phyloP scores from a whole-genome alignment of 192 early-diverging fungal species.

The Rhizophagus prolifer region DNA sequence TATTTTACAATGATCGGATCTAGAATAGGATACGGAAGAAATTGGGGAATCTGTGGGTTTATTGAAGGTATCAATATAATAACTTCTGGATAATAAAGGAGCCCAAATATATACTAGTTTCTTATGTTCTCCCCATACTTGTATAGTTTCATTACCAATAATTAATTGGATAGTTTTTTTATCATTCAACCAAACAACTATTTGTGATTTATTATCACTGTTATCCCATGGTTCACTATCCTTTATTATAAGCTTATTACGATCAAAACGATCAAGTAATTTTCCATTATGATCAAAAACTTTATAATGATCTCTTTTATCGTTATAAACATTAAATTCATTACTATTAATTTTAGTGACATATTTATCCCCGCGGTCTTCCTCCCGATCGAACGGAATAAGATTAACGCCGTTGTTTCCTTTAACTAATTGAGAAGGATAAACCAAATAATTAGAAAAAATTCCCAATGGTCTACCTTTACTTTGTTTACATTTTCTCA shows the following conservation, averaged over 20 bases:
- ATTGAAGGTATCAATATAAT: background rate
- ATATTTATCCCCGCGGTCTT: background rate
- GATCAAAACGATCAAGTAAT: background rate
- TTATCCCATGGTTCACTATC: conserved; percentile 15
- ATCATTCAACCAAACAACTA: background rate
- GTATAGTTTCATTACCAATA: conserved; percentile 8
- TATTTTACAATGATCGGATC: too few species aligned
- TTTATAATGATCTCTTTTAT: background rate
- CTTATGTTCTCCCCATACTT: conserved; percentile 1
- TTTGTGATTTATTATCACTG: background rate
- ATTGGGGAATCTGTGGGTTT: too few species aligned
- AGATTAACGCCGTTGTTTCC: too few species aligned
- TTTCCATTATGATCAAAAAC: conserved; percentile 12
- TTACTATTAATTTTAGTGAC: background rate
- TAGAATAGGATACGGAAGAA: too few species aligned
- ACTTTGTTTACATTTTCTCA: too few species aligned
- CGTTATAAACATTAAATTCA: background rate
- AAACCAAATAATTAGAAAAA: too few species aligned
- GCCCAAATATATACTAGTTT: conserved; percentile 5
- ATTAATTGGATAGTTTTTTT: background rate
- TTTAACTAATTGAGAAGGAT: too few species aligned
- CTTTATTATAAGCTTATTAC: background rate
- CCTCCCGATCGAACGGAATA: too few species aligned
- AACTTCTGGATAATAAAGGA: too few species aligned
- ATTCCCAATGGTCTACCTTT: too few species aligned